A percentile compares a stretch with the other conserved stretches of the same genome.
Conservation (phyloP, 2,329 filamentous ascomycete species). For the Clarireedia hainanense region DNA sequence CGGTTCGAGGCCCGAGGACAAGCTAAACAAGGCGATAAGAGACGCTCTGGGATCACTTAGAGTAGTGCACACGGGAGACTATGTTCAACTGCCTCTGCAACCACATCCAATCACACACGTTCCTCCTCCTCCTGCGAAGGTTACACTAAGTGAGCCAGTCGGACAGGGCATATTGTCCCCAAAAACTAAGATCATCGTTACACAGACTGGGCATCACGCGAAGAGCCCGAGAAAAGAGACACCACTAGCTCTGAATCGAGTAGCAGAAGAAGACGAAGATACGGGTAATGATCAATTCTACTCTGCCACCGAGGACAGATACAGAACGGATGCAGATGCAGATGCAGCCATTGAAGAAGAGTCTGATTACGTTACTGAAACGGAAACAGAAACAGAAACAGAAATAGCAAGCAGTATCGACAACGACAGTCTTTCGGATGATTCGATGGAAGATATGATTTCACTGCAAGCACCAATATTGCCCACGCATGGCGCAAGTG, state of each 20-base stretch:
- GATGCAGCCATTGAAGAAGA: slow-evolving; percentile 48
- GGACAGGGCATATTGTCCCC: slow-evolving; percentile 75
- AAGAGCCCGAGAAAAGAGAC: slow-evolving; percentile 43
- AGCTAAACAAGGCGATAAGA: slow-evolving; percentile 59
- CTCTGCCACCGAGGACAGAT: slow-evolving; percentile 77
- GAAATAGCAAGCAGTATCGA: slow-evolving; percentile 52
- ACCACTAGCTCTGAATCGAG: slow-evolving; percentile 40
- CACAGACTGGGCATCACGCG: slow-evolving; percentile 49
- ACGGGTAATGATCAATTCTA: slow-evolving; percentile 87
- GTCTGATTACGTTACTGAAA: slow-evolving; percentile 45
- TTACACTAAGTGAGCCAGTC: slow-evolving; percentile 90
- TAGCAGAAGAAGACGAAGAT: slow-evolving; percentile 62
- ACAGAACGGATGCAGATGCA: slow-evolving; percentile 47
- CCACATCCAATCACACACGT: slow-evolving; percentile 83
- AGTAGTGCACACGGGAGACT: slow-evolving; percentile 77
- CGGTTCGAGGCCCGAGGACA: slow-evolving; percentile 41
- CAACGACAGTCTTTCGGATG: slow-evolving; percentile 77
- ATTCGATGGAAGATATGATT: slow-evolving; percentile 89
- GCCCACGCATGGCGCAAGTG: slow-evolving; percentile 68
- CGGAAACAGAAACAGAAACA: slow-evolving; percentile 46
- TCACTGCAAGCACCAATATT: slow-evolving; percentile 75
- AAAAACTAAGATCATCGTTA: slow-evolving; percentile 76
- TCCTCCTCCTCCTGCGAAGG: slow-evolving; percentile 74
- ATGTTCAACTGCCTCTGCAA: slow-evolving; percentile 68
- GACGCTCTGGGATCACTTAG: slow-evolving; percentile 64